A percentile compares a stretch with the other conserved stretches of the same genome.
phyloP scores from a whole-genome alignment of 768 basidiomycete genomes.

The Russula abietina region DNA sequence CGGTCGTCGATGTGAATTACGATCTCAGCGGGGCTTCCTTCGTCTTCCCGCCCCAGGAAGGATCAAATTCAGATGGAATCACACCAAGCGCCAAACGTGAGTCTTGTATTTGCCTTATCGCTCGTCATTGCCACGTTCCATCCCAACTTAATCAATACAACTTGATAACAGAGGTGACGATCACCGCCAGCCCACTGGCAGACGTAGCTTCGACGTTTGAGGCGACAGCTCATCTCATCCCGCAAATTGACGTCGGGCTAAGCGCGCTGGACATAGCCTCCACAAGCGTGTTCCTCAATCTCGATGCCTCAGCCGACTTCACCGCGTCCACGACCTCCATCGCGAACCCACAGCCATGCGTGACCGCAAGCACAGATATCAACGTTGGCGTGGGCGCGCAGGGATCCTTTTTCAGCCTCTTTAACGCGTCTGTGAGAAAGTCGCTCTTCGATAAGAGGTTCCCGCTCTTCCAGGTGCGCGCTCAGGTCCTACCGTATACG shows the following conservation, averaged over 20 bases:
- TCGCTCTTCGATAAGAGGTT: background rate
- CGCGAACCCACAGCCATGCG: no score
- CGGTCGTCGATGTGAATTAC: background rate
- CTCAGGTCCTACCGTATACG: no score
- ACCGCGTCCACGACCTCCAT: no score
- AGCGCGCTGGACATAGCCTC: background rate
- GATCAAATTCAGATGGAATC: background rate
- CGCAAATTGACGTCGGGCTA: conserved; percentile 27
- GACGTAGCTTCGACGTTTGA: conserved; percentile 26
- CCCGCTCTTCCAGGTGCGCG: no score
- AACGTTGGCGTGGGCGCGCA: no score
- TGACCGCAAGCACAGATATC: no score
- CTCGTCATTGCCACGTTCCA: no score
- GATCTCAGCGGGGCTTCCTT: background rate
- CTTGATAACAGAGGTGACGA: no score
- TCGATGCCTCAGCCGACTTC: background rate
- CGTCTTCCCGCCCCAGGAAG: background rate
- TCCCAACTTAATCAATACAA: no score
- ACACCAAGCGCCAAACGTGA: no score
- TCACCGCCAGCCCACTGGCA: background rate
- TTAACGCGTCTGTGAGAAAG: background rate
- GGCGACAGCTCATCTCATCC: conserved; percentile 46
- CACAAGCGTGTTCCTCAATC: background rate
- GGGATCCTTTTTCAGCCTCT: background rate
- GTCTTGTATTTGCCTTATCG: no score